Evolutionary conservation across 1,284 basidiomycete genomes (phyloP).

Genomic region (Rhodotorula sp.): DNA sequence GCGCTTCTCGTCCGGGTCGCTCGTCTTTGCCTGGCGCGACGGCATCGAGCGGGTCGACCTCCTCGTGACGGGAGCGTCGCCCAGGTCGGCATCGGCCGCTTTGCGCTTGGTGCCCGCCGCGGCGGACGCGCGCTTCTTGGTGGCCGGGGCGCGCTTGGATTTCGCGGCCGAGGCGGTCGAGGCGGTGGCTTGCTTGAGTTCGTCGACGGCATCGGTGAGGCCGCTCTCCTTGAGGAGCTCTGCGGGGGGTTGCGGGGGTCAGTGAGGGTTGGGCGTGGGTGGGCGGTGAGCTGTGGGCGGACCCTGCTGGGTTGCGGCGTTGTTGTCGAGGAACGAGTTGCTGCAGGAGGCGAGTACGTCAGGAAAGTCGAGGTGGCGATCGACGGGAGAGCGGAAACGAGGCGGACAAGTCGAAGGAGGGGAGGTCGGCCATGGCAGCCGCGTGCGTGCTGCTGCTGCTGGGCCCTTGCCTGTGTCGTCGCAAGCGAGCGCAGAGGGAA

Average conservation of each 20-base stretch:
- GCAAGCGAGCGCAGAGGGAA: too few relatives aligned
- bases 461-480: too few relatives aligned
- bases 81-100: not conserved
- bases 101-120: slow-evolving; percentile 3
- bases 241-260: not conserved
- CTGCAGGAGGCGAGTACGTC: too few relatives aligned
- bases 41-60: not conserved
- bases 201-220: not conserved
- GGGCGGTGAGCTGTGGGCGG: too few relatives aligned
- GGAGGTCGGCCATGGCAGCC: not conserved
- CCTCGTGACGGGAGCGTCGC: not conserved
- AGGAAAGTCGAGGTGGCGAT: too few relatives aligned
- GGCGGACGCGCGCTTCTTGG: not conserved
- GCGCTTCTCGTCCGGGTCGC: slow-evolving; percentile 3
- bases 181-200: not conserved
- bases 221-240: not conserved
- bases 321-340: too few relatives aligned
- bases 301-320: too few relatives aligned
- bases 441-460: not conserved
- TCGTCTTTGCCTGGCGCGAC: not conserved
- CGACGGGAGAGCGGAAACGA: too few relatives aligned
- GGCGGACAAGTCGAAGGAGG: too few relatives aligned
- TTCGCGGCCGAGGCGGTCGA: too few relatives aligned
- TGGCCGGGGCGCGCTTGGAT: not conserved
- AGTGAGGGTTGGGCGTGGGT: too few relatives aligned